phyloP scores from a whole-genome alignment of 139 green algal species.

The Chlamydomonas urium region DNA sequence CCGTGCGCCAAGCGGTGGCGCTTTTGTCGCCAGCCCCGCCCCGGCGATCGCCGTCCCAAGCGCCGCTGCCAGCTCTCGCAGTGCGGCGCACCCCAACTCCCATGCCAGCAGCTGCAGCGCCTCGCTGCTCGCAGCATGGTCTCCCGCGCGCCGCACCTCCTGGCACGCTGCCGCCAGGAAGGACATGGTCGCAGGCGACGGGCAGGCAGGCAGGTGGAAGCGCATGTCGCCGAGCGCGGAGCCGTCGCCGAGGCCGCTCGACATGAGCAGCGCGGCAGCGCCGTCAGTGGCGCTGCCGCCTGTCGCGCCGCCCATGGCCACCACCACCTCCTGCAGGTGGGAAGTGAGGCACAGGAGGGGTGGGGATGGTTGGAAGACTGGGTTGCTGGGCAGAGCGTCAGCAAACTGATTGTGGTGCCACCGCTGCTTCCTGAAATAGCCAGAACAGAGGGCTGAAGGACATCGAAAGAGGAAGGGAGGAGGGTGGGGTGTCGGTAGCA shows the following conservation, averaged over 20 bases:
- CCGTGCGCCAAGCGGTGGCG: neutral
- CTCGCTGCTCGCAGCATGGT: conserved; percentile 38
- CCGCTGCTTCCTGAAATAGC: too few species aligned
- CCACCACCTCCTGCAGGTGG: conserved; percentile 7
- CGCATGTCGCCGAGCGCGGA: conserved; percentile 64
- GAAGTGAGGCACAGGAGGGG: too few species aligned
- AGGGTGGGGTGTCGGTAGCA: too few species aligned
- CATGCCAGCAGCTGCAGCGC: conserved; percentile 57
- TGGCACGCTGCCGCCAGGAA: conserved; percentile 48
- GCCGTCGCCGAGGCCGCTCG: conserved; percentile 6
- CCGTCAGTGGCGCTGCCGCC: neutral
- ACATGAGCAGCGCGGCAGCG: conserved; percentile 3
- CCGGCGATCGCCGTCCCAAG: neutral
- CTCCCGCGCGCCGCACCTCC: conserved; percentile 62
- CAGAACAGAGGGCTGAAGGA: too few species aligned
- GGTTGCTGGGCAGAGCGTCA: too few species aligned
- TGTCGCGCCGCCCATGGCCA: neutral
- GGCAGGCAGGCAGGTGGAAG: conserved; percentile 71
- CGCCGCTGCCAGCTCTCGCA: conserved; percentile 9
- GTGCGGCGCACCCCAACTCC: conserved; percentile 51
- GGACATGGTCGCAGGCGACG: conserved; percentile 54
- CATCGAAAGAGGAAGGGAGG: too few species aligned
- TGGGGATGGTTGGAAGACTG: too few species aligned
- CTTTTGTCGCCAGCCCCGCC: neutral
- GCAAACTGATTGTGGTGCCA: too few species aligned